These are phyloP conservation scores for Lotmaria passim DNA, from an alignment of 208 protist genomes.

Conservation along the genomic window DNA sequence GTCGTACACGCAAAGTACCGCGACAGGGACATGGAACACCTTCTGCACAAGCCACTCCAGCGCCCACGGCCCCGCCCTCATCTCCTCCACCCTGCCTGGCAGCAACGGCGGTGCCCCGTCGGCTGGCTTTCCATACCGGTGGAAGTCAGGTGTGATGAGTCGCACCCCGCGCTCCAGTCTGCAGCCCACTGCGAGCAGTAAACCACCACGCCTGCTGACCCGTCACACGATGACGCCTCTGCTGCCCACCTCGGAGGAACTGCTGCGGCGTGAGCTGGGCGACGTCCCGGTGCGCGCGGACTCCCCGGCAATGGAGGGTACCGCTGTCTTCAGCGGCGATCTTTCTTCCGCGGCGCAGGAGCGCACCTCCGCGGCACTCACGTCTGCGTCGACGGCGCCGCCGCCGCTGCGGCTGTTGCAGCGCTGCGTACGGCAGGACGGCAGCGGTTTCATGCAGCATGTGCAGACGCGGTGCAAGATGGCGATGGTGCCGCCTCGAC, in stretches of 20 bases:
- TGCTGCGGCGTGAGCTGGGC: slow-evolving; percentile 1
- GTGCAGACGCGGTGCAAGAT: slow-evolving; percentile 24
- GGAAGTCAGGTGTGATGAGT: slow-evolving; percentile 3
- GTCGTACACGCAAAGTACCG: slow-evolving; percentile 8
- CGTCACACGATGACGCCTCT: slow-evolving; percentile 16
- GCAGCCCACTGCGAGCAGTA: background rate
- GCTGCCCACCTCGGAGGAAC: slow-evolving; percentile 25
- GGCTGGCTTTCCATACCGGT: slow-evolving; percentile 11
- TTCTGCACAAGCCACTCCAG: slow-evolving; percentile 7
- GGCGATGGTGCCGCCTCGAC: slow-evolving; percentile 11
- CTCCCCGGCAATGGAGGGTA: background rate
- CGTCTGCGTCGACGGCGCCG: background rate
- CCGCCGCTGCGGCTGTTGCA: background rate
- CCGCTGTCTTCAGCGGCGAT: background rate
- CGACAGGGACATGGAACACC: background rate
- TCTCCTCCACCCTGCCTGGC: slow-evolving; percentile 10
- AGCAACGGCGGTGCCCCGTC: slow-evolving; percentile 5
- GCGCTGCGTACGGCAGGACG: slow-evolving; percentile 8
- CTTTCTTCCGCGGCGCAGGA: background rate
- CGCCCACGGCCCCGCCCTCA: background rate
- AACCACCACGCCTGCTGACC: slow-evolving; percentile 7
- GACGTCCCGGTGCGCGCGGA: background rate
- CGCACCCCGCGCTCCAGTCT: background rate
- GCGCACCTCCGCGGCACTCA: background rate
- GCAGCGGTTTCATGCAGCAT: slow-evolving; percentile 12